Base-by-base conservation (phyloP, 495 filamentous ascomycete species). In the Bombardia bombarda region DNA sequence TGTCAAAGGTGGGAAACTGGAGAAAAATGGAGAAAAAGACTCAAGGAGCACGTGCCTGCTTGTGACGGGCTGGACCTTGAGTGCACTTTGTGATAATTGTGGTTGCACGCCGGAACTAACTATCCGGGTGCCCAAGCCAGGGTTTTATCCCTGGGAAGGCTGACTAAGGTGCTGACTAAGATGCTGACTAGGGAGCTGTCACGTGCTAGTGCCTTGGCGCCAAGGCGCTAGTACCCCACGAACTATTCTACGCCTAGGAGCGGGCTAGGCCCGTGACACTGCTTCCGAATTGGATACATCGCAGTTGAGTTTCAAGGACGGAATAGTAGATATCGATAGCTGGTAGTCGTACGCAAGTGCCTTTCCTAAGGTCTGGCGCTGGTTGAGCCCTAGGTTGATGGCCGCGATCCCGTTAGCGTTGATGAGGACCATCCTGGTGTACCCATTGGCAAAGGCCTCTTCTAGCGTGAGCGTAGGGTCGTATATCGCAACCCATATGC, bases 1-100 rank as follows among this genome's bases (percentile, higher is more conserved):
- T 47, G 30, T 52, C 43, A 32, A 52, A 52, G 14, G 23, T 52
- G 1, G 49, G 49, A 17, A 47, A 52, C 32, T 47, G 44, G 8
- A 52, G 14, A 30, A 47, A 23, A 18, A 25, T 47, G 44, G 8
- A 52, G 14, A 30, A 47, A 23, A 18, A 43, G 21, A 28, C 24
- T 40, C 4, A 47, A 10, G 16, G 40, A 43, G 24, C 44, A 52
- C 25, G 22, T 14, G 3, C 45, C 32, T 3, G 17, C 7, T 17
- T 10, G 19, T 20, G 38, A 16, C 38, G 12, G 16, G 6, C 19
- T 23, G 24, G 12, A 36, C 19, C 4, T n/a, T n/a, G n/a, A n/a
- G n/a, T n/a, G n/a, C n/a, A n/a, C n/a, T n/a, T n/a, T n/a, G n/a
- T n/a, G n/a, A n/a, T n/a, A n/a, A n/a, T n/a, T n/a, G n/a, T n/a